Evolutionary conservation across 2,329 filamentous ascomycete genomes (phyloP).

Genomic region (Didymella exigua): DNA sequence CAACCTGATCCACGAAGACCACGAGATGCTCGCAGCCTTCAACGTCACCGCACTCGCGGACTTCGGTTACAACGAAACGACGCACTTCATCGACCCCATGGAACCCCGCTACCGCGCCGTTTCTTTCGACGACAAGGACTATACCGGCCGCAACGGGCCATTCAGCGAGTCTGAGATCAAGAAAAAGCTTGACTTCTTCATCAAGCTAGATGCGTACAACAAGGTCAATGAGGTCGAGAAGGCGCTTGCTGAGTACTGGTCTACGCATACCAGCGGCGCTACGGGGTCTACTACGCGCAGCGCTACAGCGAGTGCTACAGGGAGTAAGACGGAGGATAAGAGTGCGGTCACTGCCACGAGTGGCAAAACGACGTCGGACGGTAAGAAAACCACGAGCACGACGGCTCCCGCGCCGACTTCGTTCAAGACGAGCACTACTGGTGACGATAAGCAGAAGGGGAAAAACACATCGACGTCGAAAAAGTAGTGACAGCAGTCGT

Average conservation of each 20-base stretch:
- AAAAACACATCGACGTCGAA: background rate
- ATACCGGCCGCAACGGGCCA: background rate
- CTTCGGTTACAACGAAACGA: conserved; percentile 42
- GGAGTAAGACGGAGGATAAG: background rate
- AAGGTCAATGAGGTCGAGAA: conserved; percentile 29
- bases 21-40: conserved; percentile 54
- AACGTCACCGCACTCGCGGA: conserved; percentile 47
- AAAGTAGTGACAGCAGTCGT: background rate
- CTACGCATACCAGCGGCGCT: background rate
- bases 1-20: conserved; percentile 54
- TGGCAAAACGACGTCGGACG: background rate
- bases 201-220: conserved; percentile 36
- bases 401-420: background rate
- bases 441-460: background rate
- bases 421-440: background rate
- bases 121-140: conserved; percentile 24
- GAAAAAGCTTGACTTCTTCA: conserved; percentile 31
- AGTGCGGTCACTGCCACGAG: background rate
- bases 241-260: conserved; percentile 37
- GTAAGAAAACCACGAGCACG: background rate
- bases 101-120: conserved; percentile 31
- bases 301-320: background rate
- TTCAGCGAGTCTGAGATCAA: conserved; percentile 23
- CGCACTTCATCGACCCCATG: conserved; percentile 42
- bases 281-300: background rate